Evolutionary conservation across 148 eudicot genomes (phyloP).

Genomic region (Chenopodium formosanum): DNA sequence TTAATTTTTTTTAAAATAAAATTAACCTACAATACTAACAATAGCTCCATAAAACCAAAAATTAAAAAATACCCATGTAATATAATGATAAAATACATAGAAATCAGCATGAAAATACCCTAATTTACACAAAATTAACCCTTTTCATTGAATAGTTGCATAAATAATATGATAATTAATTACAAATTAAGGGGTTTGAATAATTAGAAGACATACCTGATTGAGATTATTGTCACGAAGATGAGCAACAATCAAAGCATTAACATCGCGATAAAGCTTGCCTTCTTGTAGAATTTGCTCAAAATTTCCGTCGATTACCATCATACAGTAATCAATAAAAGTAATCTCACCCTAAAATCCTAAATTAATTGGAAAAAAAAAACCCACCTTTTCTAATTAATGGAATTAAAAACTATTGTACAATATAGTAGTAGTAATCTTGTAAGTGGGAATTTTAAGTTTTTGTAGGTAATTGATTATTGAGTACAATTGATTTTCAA

Average conservation of each 20-base stretch:
- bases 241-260: slow-evolving; percentile 71
- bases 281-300: slow-evolving; percentile 76
- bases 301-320: slow-evolving; percentile 46
- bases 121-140: slow-evolving; percentile 9
- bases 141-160: neutral
- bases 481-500: neutral
- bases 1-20: neutral
- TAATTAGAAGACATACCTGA: slow-evolving; percentile 38
- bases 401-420: neutral
- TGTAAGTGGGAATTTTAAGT: neutral
- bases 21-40: neutral
- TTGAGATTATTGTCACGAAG: slow-evolving; percentile 73
- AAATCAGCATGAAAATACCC: neutral
- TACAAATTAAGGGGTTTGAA: neutral
- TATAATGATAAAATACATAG: neutral
- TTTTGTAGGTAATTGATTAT: neutral
- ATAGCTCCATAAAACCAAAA: neutral
- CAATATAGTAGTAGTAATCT: neutral
- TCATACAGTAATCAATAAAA: neutral
- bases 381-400: neutral
- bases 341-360: neutral
- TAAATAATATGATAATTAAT: neutral
- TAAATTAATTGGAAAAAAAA: neutral
- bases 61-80: neutral
- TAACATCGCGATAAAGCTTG: slow-evolving; percentile 62